These are phyloP conservation scores for Phoma sp. DNA, from an alignment of 2,329 filamentous ascomycete species.

Conservation along the genomic window DNA sequence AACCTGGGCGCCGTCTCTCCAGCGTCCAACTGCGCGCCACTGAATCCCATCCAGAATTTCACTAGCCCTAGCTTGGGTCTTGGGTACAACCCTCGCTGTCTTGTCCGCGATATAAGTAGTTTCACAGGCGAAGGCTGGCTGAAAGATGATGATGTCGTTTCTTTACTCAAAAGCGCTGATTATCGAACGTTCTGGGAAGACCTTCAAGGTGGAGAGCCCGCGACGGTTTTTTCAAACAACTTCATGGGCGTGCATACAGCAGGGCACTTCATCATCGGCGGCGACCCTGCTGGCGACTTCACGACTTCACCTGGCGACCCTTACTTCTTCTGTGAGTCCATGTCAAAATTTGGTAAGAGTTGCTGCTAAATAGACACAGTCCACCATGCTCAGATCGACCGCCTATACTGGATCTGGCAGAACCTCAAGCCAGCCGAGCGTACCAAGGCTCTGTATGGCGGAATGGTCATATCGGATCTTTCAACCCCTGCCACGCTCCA, in stretches of 20 bases:
- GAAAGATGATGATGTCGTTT: conserved; percentile 20
- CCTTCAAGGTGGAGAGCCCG: conserved; percentile 44
- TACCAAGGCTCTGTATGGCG: conserved; percentile 47
- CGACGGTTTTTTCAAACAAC: background rate
- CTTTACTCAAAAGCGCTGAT: conserved; percentile 20
- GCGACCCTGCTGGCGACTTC: conserved; percentile 55
- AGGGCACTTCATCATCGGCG: conserved; percentile 55
- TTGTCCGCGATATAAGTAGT: conserved; percentile 48
- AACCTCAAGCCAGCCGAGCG: conserved; percentile 49
- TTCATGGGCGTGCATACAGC: conserved; percentile 54
- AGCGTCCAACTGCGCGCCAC: background rate
- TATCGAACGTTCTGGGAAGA: conserved; percentile 40
- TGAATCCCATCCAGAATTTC: conserved; percentile 2
- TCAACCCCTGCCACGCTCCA: conserved; percentile 54
- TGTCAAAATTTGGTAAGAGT: no score
- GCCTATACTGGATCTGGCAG: conserved; percentile 59
- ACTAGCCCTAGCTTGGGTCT: conserved; percentile 28
- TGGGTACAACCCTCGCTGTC: conserved; percentile 48
- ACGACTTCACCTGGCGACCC: conserved; percentile 56
- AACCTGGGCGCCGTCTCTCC: conserved; percentile 36
- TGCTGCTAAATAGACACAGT: conserved; percentile 18
- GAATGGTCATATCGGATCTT: conserved; percentile 52
- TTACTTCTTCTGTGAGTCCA: conserved; percentile 47
- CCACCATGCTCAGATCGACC: conserved; percentile 54
- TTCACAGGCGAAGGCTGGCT: conserved; percentile 17